phyloP scores from a whole-genome alignment of 2,329 filamentous ascomycete genomes.

The Graphilbum sp. region DNA sequence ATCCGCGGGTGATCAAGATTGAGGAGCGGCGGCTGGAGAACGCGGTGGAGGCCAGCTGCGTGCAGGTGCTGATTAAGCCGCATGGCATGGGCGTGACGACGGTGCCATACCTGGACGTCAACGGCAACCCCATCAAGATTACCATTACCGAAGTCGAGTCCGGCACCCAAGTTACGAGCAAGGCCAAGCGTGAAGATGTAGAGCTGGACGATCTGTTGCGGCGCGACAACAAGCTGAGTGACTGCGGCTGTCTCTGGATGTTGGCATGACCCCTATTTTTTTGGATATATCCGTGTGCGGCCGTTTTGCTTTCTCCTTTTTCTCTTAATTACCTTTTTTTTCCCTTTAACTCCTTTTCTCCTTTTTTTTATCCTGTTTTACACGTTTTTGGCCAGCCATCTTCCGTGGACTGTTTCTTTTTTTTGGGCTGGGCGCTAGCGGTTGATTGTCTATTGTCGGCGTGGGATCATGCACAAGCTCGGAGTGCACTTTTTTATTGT shows the following conservation, averaged over 20 bases:
- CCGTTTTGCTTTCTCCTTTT: too few species aligned
- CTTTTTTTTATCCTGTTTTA: too few species aligned
- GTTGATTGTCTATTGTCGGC: too few species aligned
- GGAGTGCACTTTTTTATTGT: too few species aligned
- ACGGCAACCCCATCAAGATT: slow-evolving; percentile 25
- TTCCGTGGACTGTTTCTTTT: slow-evolving; percentile 9
- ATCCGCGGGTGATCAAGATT: slow-evolving; percentile 37
- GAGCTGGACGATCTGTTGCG: slow-evolving; percentile 1
- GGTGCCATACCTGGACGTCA: slow-evolving; percentile 17
- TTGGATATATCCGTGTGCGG: background rate
- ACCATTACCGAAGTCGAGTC: slow-evolving; percentile 24
- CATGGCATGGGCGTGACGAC: slow-evolving; percentile 18
- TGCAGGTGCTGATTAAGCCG: slow-evolving; percentile 28
- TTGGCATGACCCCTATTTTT: slow-evolving; percentile 18
- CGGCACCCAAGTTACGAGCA: slow-evolving; percentile 1
- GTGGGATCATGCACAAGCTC: too few species aligned
- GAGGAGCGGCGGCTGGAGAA: slow-evolving; percentile 31
- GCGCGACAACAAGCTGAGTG: slow-evolving; percentile 22
- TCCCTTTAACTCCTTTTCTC: background rate
- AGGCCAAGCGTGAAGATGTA: background rate
- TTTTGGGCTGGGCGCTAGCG: background rate
- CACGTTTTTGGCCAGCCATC: slow-evolving; percentile 14
- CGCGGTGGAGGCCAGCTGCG: slow-evolving; percentile 24
- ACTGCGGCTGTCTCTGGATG: slow-evolving; percentile 39
- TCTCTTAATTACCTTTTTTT: background rate